Evolutionary conservation across 2,329 filamentous ascomycete species (phyloP), one percentile per base, ranked within the genome.

Genomic region (Bisporella sp.): DNA sequence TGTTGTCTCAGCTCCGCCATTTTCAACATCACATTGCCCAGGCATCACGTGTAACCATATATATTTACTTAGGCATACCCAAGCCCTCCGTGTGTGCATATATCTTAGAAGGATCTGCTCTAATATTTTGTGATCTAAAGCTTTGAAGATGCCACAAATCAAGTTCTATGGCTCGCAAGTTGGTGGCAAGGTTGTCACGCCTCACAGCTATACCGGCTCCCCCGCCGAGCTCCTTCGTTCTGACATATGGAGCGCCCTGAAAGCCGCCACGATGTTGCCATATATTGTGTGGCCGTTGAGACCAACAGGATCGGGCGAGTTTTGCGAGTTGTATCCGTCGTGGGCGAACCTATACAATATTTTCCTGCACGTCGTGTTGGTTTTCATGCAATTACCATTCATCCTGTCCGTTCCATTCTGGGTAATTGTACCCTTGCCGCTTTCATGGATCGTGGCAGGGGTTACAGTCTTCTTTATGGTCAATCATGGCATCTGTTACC

Each of bases 271-370:
- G 51, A 61, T 65, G 4, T 62, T 86, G 21, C 82, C 81, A 2
- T 79, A 77, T 63, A 70, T 87, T 35, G 49, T 87, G n/a, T 70
- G 76, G 57, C 85, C 85, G 0, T 42, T 83, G 6, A 65, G 63
- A 11, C 75, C 81, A 1, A 69, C 69, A 48, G 71, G 72, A 41
- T 78, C 77, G 1, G 77, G 71, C 11, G 59, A 72, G 46, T 69
- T 86, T 44, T 81, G 84, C 58, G 87, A 91, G 68, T 69, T 89
- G 13, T 77, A 82, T 52, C 74, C 74, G 1, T 83, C 77, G 0
- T 52, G 60, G 11, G 64, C 68, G 41, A 89, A 89, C 56, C 33
- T 81, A 1, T 74, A 73, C 57, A 77, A 75, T 51, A 64, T 88
- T 28, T 59, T 66, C 12, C 61, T 85, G 5, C 86, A 90, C 58